A percentile compares a stretch with the other conserved stretches of the same genome.
These are phyloP conservation scores for Tolypocladium tropicale DNA, from an alignment of 2,329 filamentous ascomycete genomes.

Conservation along the genomic window DNA sequence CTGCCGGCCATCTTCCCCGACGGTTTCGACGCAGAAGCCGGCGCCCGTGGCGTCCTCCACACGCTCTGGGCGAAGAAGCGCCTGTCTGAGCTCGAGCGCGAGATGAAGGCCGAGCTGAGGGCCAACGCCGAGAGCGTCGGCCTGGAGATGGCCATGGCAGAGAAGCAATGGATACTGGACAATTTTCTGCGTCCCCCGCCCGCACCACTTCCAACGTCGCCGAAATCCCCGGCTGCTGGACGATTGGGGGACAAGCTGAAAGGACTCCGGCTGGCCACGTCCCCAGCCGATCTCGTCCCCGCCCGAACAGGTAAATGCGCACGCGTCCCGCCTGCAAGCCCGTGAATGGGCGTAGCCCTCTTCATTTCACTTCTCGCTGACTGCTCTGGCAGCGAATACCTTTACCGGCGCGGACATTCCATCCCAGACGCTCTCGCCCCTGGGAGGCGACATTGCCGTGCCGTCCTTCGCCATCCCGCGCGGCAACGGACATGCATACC, in stretches of 20 bases:
- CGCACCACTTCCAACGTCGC: constrained; percentile 31
- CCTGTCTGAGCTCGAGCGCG: constrained; percentile 61
- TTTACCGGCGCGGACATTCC: constrained; percentile 22
- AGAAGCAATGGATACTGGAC: constrained; percentile 75
- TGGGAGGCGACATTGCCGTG: constrained; percentile 21
- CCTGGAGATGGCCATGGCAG: constrained; percentile 71
- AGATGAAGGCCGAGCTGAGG: constrained; percentile 65
- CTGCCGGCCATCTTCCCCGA: constrained; percentile 80
- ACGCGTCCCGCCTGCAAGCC: background rate
- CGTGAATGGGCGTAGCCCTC: background rate
- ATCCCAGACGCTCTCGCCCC: constrained; percentile 20
- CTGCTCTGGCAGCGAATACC: constrained; percentile 19
- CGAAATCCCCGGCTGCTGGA: constrained; percentile 55
- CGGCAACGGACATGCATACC: constrained; percentile 8
- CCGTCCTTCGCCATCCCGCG: constrained; percentile 22
- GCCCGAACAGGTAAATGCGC: constrained; percentile 34
- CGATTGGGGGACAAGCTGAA: constrained; percentile 70
- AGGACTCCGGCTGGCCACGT: constrained; percentile 69
- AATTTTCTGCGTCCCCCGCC: constrained; percentile 46
- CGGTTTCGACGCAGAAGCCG: constrained; percentile 59
- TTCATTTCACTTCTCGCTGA: constrained; percentile 25
- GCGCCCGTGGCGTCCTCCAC: constrained; percentile 74
- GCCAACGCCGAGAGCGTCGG: constrained; percentile 74
- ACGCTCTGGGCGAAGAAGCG: constrained; percentile 85
- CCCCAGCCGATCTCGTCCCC: constrained; percentile 50